These are phyloP conservation scores for Sporothrix humicola DNA, from an alignment of 2,329 filamentous ascomycete genomes.

Conservation along the genomic window DNA sequence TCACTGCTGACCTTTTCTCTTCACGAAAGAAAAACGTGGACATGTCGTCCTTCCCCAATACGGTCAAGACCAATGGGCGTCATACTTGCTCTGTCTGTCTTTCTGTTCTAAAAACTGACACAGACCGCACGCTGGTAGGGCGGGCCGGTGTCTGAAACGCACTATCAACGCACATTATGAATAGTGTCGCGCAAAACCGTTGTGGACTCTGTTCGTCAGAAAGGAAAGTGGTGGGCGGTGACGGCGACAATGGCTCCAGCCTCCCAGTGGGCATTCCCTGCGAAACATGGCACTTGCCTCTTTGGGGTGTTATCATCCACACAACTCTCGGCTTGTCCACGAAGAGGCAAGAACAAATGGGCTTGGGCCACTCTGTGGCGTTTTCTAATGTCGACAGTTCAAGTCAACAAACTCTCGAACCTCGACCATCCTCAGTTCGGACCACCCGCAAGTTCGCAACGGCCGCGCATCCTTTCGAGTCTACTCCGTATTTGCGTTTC, in stretches of 20 bases:
- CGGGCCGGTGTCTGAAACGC: slow-evolving; percentile 15
- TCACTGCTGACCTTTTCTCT: background rate
- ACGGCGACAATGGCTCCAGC: background rate
- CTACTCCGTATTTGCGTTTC: background rate
- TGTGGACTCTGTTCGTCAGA: background rate
- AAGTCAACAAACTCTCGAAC: no score
- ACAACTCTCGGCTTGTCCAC: no score
- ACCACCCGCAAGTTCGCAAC: no score
- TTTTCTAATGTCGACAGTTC: background rate
- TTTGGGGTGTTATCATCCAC: slow-evolving; percentile 15
- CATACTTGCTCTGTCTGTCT: no score
- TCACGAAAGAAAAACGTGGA: background rate
- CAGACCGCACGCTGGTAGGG: background rate
- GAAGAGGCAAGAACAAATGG: background rate
- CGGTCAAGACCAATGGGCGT: background rate
- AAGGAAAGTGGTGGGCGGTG: no score
- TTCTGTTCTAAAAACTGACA: background rate
- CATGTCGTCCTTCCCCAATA: background rate
- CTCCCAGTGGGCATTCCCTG: background rate
- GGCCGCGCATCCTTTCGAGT: background rate
- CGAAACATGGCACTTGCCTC: background rate
- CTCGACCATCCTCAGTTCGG: no score
- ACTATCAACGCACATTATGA: background rate
- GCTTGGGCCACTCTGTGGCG: background rate
- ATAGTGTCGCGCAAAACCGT: slow-evolving; percentile 7